These are phyloP conservation scores for Hypoxylon sp. DNA, from an alignment of 2,329 filamentous ascomycete species.

Conservation along the genomic window DNA sequence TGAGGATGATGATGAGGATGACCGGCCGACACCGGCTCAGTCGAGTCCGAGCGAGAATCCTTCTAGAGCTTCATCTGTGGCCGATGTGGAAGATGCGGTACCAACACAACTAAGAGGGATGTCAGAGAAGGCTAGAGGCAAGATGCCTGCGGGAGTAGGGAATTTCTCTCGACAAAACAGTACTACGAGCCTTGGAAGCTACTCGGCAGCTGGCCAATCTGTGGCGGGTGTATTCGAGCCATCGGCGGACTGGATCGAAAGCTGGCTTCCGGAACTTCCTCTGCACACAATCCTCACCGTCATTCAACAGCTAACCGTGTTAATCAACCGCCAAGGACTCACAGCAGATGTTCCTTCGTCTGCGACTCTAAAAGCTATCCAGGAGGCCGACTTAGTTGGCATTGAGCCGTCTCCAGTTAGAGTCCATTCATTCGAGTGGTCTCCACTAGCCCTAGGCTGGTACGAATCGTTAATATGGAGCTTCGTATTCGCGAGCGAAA, in stretches of 20 bases:
- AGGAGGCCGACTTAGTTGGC: conserved; percentile 74
- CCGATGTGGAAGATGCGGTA: conserved; percentile 80
- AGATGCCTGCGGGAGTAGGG: conserved; percentile 88
- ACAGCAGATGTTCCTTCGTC: conserved; percentile 61
- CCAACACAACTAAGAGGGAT: conserved; percentile 89
- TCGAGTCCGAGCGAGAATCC: conserved; percentile 76
- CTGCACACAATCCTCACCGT: conserved; percentile 87
- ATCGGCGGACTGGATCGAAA: conserved; percentile 88
- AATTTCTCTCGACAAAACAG: conserved; percentile 93
- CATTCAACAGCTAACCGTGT: conserved; percentile 75
- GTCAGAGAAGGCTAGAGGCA: conserved; percentile 97
- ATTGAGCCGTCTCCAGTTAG: conserved; percentile 82
- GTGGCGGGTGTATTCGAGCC: conserved; percentile 79
- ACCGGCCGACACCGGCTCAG: conserved; percentile 70
- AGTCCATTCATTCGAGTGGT: conserved; percentile 96
- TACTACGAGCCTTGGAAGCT: conserved; percentile 81
- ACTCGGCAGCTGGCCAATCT: conserved; percentile 71
- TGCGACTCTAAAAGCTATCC: conserved; percentile 69
- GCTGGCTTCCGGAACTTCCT: conserved; percentile 92
- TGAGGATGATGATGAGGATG: conserved; percentile 62
- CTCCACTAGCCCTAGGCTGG: conserved; percentile 90
- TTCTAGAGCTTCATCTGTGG: conserved; percentile 77
- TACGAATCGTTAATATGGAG: conserved; percentile 96
- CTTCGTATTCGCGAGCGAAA: conserved; percentile 90
- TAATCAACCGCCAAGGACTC: conserved; percentile 68